These are phyloP conservation scores for Amanita subjunquillea DNA, from an alignment of 768 basidiomycete genomes.

Conservation along the genomic window DNA sequence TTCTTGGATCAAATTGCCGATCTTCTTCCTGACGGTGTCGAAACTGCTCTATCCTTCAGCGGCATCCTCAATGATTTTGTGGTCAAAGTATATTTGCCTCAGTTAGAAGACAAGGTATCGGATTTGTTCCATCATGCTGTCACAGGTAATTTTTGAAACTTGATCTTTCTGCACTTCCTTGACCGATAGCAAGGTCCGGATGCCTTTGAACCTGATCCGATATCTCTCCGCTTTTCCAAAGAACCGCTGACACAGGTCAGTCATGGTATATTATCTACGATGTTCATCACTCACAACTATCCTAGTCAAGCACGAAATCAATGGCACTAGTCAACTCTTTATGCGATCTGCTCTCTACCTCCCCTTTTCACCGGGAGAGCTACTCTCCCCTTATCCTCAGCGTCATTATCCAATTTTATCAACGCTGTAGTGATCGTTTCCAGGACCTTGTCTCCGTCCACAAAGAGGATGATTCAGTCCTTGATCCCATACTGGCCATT, in stretches of 20 bases:
- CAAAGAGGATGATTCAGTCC: slow-evolving; percentile 18
- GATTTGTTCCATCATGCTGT: slow-evolving; percentile 80
- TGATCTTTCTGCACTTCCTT: background rate
- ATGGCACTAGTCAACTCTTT: slow-evolving; percentile 88
- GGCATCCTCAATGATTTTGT: slow-evolving; percentile 88
- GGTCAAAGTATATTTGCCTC: slow-evolving; percentile 83
- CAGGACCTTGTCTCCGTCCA: slow-evolving; percentile 52
- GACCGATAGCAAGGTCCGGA: slow-evolving; percentile 47
- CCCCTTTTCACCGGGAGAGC: slow-evolving; percentile 91
- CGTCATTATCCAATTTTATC: slow-evolving; percentile 93
- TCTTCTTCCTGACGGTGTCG: slow-evolving; percentile 63
- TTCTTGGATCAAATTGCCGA: slow-evolving; percentile 70
- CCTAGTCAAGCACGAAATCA: slow-evolving; percentile 70
- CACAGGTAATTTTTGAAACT: slow-evolving; percentile 34
- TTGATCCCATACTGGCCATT: slow-evolving; percentile 40
- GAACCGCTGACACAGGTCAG: slow-evolving; percentile 74
- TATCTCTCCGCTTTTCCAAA: slow-evolving; percentile 49
- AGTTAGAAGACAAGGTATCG: slow-evolving; percentile 90
- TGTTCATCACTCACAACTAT: background rate
- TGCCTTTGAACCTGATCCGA: slow-evolving; percentile 77
- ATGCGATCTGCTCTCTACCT: slow-evolving; percentile 82
- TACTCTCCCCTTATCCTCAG: slow-evolving; percentile 90
- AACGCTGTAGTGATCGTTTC: slow-evolving; percentile 84
- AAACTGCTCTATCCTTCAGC: slow-evolving; percentile 55
- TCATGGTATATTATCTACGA: slow-evolving; percentile 1